Conservation (phyloP, 805 yeast genomes). For the Ogataea henricii region DNA sequence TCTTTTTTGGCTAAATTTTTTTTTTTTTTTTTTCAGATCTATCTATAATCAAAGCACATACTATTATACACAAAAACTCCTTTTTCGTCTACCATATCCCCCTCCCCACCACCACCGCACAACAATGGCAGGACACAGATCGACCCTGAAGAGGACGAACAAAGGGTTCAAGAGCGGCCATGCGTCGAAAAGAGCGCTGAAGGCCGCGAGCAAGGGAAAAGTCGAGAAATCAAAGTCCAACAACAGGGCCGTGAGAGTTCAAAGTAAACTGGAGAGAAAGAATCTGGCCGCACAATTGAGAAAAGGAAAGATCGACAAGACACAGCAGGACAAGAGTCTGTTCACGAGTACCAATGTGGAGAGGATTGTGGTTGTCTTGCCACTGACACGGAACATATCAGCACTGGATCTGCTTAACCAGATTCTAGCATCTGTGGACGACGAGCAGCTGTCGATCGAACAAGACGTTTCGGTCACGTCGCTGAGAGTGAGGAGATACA, state of each 20-base stretch:
- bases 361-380: conserved; percentile 77
- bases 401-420: conserved; percentile 54
- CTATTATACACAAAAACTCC: no score
- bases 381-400: conserved; percentile 73
- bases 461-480: conserved; percentile 52
- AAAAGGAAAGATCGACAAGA: conserved; percentile 63
- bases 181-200: conserved; percentile 83
- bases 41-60: not conserved
- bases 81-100: not conserved
- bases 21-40: conserved; percentile 7
- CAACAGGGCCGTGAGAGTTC: conserved; percentile 40
- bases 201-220: conserved; percentile 80
- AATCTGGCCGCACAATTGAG: conserved; percentile 78
- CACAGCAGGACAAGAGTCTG: conserved; percentile 60
- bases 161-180: conserved; percentile 92
- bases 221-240: conserved; percentile 62
- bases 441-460: conserved; percentile 35
- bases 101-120: not conserved
- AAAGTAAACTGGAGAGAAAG: conserved; percentile 64
- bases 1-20: conserved; percentile 2
- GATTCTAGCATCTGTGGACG: conserved; percentile 44
- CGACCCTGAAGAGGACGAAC: conserved; percentile 79
- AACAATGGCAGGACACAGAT: conserved; percentile 77
- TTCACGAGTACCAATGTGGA: conserved; percentile 74
- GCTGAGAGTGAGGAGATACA: conserved; percentile 63